phyloP scores from a whole-genome alignment of 192 early-diverging fungal genomes.

The Kappamyces sp. region DNA sequence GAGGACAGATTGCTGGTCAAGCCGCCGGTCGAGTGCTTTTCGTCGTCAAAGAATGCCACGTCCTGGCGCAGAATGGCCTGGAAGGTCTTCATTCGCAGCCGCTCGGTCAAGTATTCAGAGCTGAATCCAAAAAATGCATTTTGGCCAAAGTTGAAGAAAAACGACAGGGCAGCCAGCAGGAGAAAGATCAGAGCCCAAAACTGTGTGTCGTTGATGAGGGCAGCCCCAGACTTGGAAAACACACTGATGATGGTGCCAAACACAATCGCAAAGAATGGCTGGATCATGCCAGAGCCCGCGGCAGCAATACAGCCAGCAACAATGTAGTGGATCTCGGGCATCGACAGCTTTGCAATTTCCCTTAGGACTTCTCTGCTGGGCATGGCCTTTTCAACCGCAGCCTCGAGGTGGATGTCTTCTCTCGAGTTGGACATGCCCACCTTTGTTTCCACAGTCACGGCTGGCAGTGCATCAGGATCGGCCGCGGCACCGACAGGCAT shows the following conservation, averaged over 20 bases:
- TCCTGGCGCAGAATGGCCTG: slow-evolving; percentile 46
- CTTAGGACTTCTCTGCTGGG: neutral
- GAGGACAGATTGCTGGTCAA: slow-evolving; percentile 75
- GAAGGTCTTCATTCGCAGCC: slow-evolving; percentile 36
- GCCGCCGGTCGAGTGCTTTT: slow-evolving; percentile 63
- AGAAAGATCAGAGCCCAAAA: slow-evolving; percentile 43
- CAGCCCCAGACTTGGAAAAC: slow-evolving; percentile 1
- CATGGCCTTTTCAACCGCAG: slow-evolving; percentile 7
- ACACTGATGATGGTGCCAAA: slow-evolving; percentile 12
- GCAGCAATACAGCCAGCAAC: slow-evolving; percentile 49
- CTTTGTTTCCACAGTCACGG: no score
- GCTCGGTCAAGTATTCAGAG: slow-evolving; percentile 31
- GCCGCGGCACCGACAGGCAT: no score
- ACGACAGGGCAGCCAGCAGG: slow-evolving; percentile 42
- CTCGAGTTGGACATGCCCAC: no score
- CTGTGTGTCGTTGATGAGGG: slow-evolving; percentile 18
- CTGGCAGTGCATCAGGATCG: no score
- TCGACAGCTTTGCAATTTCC: slow-evolving; percentile 30
- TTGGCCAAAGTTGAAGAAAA: slow-evolving; percentile 36
- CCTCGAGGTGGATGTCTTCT: slow-evolving; percentile 13
- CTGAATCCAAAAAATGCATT: slow-evolving; percentile 47
- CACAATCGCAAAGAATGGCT: slow-evolving; percentile 62
- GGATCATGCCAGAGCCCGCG: slow-evolving; percentile 56
- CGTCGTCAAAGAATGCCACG: slow-evolving; percentile 51
- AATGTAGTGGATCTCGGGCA: slow-evolving; percentile 26